Evolutionary conservation across 768 basidiomycete genomes (phyloP).

Genomic region (Serendipita vermifera): DNA sequence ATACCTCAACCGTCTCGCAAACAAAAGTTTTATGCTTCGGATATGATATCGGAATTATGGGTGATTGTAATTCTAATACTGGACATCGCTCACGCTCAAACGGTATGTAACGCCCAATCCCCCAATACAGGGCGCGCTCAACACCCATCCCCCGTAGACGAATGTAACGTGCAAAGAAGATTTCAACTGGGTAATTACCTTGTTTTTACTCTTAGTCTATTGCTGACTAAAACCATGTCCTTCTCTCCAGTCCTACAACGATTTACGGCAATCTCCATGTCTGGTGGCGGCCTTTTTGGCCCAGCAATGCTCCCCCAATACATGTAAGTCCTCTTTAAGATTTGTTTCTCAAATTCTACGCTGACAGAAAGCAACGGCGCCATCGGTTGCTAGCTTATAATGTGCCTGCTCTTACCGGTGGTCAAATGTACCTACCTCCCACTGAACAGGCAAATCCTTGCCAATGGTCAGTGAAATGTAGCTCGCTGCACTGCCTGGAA

Average conservation of each 20-base stretch:
- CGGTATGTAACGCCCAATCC: too few species aligned
- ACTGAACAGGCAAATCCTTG: neutral
- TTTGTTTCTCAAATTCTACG: too few species aligned
- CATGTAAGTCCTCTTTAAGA: neutral
- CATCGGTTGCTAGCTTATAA: slow-evolving; percentile 4
- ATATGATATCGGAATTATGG: too few species aligned
- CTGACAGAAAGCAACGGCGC: too few species aligned
- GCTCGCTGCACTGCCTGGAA: too few species aligned
- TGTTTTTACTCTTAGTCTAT: neutral
- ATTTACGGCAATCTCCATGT: neutral
- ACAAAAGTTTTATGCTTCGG: too few species aligned
- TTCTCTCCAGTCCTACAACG: neutral
- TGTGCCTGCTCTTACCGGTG: neutral
- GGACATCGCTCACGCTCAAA: neutral
- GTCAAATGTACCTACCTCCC: slow-evolving; percentile 4
- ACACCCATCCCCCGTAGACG: too few species aligned
- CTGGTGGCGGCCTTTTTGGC: neutral
- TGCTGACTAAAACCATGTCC: neutral
- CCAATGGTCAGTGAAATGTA: neutral
- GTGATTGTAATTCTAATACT: too few species aligned
- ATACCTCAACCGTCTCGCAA: too few species aligned
- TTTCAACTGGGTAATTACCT: neutral
- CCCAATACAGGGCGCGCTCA: too few species aligned
- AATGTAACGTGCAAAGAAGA: neutral
- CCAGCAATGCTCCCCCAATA: slow-evolving; percentile 3